Evolutionary conservation across 768 basidiomycete species (phyloP), one percentile per base, ranked within the genome.

Genomic region (Boletus rex-veris): DNA sequence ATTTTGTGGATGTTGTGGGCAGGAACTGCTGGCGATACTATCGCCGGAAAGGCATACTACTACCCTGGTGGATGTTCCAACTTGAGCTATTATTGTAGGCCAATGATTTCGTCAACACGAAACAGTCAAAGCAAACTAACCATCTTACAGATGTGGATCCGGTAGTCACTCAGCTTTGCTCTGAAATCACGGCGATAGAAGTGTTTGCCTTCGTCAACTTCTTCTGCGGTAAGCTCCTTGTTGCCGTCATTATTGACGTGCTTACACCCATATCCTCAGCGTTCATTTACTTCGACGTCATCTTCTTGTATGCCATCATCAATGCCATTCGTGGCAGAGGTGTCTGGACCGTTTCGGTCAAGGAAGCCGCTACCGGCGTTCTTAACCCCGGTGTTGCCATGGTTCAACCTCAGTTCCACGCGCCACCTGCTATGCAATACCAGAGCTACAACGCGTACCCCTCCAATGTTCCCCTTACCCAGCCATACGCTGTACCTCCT

Each of bases 311-410:
- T 31, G 65, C 60, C 43, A 59, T 65, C 40, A 58, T 66, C 53
- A 55, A 45, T 11, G 58, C 58, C 16, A 47, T 64, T 24, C 59
- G 53, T 33, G 65, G 70, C 21, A 63, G 26, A 33, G 16, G 56
- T 21, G 33, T 71, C 4, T 67, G 70, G 68, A 62, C 48, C 1
- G 6, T 49, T 42, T 70, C 65, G 18, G 59, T 68, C 24, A 46
- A 50, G 3, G 65, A 61, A 48, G 65, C 61, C 6, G 24, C 55
- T 26, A n/a, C 16, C 4, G 36, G 35, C 10, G 16, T 55, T n/a
- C 36, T 38, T 15, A 50, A 42, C 19, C 30, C 36, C 15, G 44
- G 16, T 35, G 28, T 48, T n/a, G 7, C 53, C 15, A 41, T 59
- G 45, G 36, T 18, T 10, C 59, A 54, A 49, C 40, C 60, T 15